phyloP scores from a whole-genome alignment of 2,329 filamentous ascomycete species.

The Xylariales sp. region DNA sequence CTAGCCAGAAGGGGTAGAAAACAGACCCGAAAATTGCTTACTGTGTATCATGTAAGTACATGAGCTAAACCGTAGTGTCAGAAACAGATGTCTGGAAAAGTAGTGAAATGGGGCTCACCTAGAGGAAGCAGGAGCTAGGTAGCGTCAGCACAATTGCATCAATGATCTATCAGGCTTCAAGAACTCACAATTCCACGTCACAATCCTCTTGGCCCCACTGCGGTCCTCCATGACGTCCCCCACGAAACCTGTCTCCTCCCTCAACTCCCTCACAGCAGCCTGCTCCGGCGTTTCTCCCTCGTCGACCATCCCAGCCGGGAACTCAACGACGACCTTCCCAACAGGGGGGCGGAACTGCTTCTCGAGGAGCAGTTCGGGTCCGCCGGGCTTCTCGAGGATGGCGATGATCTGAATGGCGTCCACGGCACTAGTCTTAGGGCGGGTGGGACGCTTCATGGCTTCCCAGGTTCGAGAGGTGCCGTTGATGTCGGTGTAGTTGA shows the following conservation, averaged over 20 bases:
- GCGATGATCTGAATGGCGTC: slow-evolving; percentile 26
- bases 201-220: no score
- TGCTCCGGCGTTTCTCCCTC: slow-evolving; percentile 30
- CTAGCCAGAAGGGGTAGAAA: no score
- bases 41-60: no score
- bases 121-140: no score
- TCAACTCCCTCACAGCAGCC: slow-evolving; percentile 33
- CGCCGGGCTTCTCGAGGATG: slow-evolving; percentile 15
- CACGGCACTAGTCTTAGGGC: slow-evolving; percentile 22
- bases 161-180: no score
- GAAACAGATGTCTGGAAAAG: no score
- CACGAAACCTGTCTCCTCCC: slow-evolving; percentile 34
- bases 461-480: slow-evolving; percentile 26
- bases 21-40: no score
- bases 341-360: slow-evolving; percentile 35
- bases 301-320: slow-evolving; percentile 35
- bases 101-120: no score
- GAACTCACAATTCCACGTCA: no score
- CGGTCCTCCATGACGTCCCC: slow-evolving; percentile 27
- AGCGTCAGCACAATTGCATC: no score
- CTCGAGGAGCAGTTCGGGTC: slow-evolving; percentile 29
- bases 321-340: slow-evolving; percentile 33
- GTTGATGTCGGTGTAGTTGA: slow-evolving; percentile 24
- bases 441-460: slow-evolving; percentile 20
- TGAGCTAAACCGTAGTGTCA: no score